These are phyloP conservation scores for Cladophialophora yegresii DNA, from an alignment of 2,329 filamentous ascomycete genomes.

Conservation along the genomic window DNA sequence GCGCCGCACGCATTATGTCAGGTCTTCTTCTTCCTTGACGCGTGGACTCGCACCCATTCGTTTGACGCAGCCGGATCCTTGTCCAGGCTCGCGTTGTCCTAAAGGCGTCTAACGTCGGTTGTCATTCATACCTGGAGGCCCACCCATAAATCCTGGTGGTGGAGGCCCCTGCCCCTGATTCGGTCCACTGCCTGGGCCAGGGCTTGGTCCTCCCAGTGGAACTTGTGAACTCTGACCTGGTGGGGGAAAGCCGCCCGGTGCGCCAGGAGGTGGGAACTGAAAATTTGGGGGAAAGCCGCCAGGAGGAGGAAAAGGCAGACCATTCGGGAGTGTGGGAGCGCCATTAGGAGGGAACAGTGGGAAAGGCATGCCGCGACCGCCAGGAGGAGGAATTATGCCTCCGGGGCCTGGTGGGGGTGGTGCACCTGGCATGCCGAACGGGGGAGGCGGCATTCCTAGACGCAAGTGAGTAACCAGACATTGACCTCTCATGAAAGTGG, in stretches of 20 bases:
- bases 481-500: not conserved
- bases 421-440: constrained; percentile 57
- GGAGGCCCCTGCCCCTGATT: constrained; percentile 35
- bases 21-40: not conserved
- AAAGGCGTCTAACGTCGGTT: constrained; percentile 25
- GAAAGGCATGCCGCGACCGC: constrained; percentile 54
- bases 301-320: constrained; percentile 50
- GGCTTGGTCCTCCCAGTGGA: constrained; percentile 37
- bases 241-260: constrained; percentile 42
- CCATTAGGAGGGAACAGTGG: constrained; percentile 56
- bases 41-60: not conserved
- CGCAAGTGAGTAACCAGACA: constrained; percentile 9
- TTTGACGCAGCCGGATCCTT: not conserved
- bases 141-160: constrained; percentile 34
- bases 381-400: constrained; percentile 55
- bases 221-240: constrained; percentile 37
- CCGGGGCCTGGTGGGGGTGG: constrained; percentile 41
- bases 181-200: constrained; percentile 35
- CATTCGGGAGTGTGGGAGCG: constrained; percentile 45
- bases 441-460: constrained; percentile 56
- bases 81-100: not conserved
- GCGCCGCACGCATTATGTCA: not conserved
- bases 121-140: constrained; percentile 32
- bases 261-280: constrained; percentile 47
- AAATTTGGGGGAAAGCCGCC: constrained; percentile 57